These are phyloP conservation scores for Umbelopsis ramanniana DNA, from an alignment of 192 early-diverging fungal species.

Conservation along the genomic window DNA sequence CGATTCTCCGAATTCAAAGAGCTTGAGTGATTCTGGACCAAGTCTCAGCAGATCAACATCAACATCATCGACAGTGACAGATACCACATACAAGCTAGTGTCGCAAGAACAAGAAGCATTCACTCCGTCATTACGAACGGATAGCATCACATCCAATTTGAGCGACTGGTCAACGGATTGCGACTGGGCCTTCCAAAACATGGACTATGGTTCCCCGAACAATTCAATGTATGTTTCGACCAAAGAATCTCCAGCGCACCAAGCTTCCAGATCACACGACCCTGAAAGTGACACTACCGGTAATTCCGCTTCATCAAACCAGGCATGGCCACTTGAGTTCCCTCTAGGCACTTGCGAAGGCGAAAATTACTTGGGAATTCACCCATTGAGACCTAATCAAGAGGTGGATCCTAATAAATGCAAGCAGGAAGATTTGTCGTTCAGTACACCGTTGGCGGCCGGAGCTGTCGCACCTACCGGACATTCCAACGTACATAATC, in stretches of 20 bases:
- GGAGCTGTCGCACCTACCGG: background rate
- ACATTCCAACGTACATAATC: background rate
- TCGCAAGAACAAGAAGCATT: slow-evolving; percentile 10
- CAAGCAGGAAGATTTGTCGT: background rate
- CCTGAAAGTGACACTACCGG: slow-evolving; percentile 6
- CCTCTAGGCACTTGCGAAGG: background rate
- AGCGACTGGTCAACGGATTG: slow-evolving; percentile 14
- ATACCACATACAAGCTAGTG: background rate
- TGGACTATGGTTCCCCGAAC: background rate
- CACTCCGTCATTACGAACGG: slow-evolving; percentile 7
- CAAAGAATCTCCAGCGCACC: slow-evolving; percentile 7
- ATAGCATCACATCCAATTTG: background rate
- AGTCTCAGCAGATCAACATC: background rate
- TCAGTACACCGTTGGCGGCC: background rate
- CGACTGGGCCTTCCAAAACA: background rate
- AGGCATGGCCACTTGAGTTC: background rate
- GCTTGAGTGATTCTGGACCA: slow-evolving; percentile 1
- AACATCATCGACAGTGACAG: background rate
- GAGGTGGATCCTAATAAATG: background rate
- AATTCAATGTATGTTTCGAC: background rate
- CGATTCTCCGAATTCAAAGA: background rate
- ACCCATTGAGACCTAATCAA: background rate
- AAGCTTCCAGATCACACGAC: background rate
- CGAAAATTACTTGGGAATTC: slow-evolving; percentile 5
- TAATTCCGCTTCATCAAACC: background rate